These are phyloP conservation scores for Boletus rubroflammeus DNA, from an alignment of 768 basidiomycete genomes.

Conservation along the genomic window DNA sequence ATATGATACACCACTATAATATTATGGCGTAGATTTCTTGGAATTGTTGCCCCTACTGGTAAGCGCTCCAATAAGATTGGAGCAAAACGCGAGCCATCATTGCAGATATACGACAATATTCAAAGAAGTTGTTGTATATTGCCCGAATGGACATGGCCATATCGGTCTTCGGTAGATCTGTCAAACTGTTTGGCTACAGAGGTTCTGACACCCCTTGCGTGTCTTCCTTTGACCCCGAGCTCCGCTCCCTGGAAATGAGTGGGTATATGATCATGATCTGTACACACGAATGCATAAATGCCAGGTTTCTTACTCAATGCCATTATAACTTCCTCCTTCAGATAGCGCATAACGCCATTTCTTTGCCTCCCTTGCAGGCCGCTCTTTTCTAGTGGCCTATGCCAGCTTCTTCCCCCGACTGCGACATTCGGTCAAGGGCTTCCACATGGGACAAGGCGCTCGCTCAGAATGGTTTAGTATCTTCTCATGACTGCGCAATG, in stretches of 20 bases:
- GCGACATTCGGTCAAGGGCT: conserved; percentile 28
- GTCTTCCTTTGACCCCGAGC: conserved; percentile 39
- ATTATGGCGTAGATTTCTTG: conserved; percentile 39
- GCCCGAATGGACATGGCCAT: conserved; percentile 30
- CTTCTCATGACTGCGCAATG: conserved; percentile 35
- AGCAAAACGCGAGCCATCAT: conserved; percentile 14
- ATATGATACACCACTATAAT: conserved; percentile 41
- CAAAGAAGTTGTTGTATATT: conserved; percentile 31
- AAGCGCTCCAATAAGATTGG: conserved; percentile 31
- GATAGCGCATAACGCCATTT: conserved; percentile 20
- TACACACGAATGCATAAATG: conserved; percentile 37
- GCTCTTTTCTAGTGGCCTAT: conserved; percentile 24
- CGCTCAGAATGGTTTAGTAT: conserved; percentile 37
- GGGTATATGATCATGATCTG: conserved; percentile 35
- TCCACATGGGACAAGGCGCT: conserved; percentile 35
- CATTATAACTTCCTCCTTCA: conserved; percentile 29
- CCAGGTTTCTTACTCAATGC: conserved; percentile 33
- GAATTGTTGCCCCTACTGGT: conserved; percentile 12
- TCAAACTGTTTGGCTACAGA: conserved; percentile 31
- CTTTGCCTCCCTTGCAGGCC: conserved; percentile 23
- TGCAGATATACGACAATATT: conserved; percentile 23
- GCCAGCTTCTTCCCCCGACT: conserved; percentile 28
- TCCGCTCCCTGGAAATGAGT: conserved; percentile 40
- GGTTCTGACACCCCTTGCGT: conserved; percentile 35
- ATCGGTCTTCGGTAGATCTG: conserved; percentile 36